phyloP scores from a whole-genome alignment of 2,329 filamentous ascomycete species.

The Lachnum nothofagi region DNA sequence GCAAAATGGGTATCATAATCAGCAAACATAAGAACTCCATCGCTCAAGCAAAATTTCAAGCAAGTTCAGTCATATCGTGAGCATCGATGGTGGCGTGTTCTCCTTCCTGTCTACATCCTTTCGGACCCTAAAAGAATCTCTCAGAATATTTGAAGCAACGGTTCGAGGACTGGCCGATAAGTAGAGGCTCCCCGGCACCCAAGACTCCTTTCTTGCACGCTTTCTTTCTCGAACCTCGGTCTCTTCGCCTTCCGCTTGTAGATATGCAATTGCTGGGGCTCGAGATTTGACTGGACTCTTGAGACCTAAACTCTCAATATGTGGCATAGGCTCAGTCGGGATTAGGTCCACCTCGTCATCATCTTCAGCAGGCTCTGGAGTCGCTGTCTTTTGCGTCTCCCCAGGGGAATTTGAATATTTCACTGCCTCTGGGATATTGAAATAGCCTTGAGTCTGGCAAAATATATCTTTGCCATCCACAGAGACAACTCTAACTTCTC shows the following conservation, averaged over 20 bases:
- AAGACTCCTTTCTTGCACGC: slow-evolving; percentile 9
- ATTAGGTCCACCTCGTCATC: background rate
- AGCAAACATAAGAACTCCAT: background rate
- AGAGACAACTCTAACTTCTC: background rate
- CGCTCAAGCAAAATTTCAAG: background rate
- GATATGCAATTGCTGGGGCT: background rate
- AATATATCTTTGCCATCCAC: slow-evolving; percentile 1
- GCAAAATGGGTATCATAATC: background rate
- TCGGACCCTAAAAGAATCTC: slow-evolving; percentile 7
- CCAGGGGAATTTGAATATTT: no score
- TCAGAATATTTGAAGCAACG: slow-evolving; percentile 11
- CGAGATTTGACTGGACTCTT: background rate
- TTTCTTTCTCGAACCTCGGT: slow-evolving; percentile 1
- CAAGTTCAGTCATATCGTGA: background rate
- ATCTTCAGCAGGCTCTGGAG: background rate
- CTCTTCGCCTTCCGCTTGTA: background rate
- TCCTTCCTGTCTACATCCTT: background rate
- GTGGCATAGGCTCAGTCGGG: background rate
- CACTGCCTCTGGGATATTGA: no score
- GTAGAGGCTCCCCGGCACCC: slow-evolving; percentile 8
- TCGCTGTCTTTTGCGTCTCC: background rate
- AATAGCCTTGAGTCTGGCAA: no score
- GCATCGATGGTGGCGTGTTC: background rate
- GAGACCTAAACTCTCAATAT: background rate
- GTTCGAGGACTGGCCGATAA: no score